A percentile compares a stretch with the other conserved stretches of the same genome.
These are phyloP conservation scores for Xylaria sp. DNA, from an alignment of 2,329 filamentous ascomycete species.

Conservation along the genomic window DNA sequence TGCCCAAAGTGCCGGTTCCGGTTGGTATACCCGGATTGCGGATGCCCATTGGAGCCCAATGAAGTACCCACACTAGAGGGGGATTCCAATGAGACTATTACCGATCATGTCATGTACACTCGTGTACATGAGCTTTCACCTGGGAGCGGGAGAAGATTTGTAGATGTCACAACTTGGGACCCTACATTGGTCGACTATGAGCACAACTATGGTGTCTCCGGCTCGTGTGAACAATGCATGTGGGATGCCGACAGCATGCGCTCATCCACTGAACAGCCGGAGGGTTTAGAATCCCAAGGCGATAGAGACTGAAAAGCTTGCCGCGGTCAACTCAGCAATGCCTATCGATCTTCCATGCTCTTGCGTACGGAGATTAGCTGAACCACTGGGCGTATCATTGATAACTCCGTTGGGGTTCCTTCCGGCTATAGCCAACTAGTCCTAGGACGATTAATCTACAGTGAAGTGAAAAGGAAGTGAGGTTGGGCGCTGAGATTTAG, in stretches of 20 bases:
- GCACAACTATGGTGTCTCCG: background rate
- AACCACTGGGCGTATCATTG: no score
- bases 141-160: background rate
- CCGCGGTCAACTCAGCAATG: no score
- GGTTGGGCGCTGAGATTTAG: no score
- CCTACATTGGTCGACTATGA: background rate
- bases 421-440: no score
- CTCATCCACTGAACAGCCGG: background rate
- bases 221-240: background rate
- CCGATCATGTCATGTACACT: background rate
- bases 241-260: background rate
- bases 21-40: background rate
- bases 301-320: no score
- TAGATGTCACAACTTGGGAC: background rate
- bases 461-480: no score
- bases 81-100: background rate
- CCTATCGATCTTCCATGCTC: no score
- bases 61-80: background rate
- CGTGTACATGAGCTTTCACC: background rate
- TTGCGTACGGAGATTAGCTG: no score
- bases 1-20: conserved; percentile 4
- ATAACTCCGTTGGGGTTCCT: no score
- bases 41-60: background rate
- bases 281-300: background rate
- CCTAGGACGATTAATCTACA: no score